Evolutionary conservation across 2,329 filamentous ascomycete species (phyloP).

Genomic region (Metarhizium sp.): DNA sequence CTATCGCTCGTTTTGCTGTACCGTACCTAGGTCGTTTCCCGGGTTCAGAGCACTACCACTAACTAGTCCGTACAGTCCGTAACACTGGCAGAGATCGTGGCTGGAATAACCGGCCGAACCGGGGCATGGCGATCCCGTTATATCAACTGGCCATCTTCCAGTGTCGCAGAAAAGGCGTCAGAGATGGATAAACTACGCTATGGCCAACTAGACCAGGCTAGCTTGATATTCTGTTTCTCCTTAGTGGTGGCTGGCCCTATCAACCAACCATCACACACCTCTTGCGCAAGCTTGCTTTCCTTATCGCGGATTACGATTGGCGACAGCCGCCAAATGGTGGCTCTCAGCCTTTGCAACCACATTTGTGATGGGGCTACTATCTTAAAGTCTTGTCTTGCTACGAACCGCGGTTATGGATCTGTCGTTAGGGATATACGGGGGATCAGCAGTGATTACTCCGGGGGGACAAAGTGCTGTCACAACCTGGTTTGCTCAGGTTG

Average conservation of each 20-base stretch:
- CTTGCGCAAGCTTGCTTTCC: not conserved
- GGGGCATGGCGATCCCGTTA: no score
- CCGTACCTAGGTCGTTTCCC: no score
- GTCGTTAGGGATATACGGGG: no score
- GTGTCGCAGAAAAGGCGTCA: not conserved
- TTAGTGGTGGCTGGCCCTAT: not conserved
- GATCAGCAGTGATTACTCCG: no score
- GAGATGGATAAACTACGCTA: not conserved
- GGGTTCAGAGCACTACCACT: no score
- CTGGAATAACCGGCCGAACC: not conserved
- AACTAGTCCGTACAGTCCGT: not conserved
- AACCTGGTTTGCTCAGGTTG: not conserved
- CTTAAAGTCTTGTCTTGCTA: no score
- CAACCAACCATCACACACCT: not conserved
- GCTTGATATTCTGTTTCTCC: not conserved
- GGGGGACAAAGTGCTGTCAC: no score
- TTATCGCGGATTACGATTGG: conserved; percentile 4
- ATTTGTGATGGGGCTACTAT: not conserved
- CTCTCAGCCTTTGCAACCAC: not conserved
- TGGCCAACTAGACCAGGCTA: not conserved
- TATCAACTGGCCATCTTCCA: not conserved
- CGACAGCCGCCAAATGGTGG: not conserved
- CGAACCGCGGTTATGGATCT: no score
- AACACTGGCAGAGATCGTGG: not conserved
- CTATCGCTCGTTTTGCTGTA: not conserved